These are phyloP conservation scores for Cephalotrichum gorgonifer DNA, from an alignment of 2,329 filamentous ascomycete species.

Conservation along the genomic window DNA sequence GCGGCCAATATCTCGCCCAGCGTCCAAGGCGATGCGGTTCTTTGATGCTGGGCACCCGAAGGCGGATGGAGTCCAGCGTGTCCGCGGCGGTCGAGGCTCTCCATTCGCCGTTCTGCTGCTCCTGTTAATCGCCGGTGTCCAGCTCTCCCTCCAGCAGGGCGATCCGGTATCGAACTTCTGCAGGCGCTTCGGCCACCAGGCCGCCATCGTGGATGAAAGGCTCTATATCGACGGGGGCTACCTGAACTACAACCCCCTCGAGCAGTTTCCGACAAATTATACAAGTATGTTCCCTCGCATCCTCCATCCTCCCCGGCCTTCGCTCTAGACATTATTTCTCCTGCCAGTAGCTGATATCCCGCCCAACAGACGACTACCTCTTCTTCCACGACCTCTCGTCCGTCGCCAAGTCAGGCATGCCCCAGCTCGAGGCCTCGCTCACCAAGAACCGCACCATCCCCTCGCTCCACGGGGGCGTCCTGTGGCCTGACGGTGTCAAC, in stretches of 20 bases:
- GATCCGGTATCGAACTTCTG: slow-evolving; percentile 45
- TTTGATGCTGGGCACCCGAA: not conserved
- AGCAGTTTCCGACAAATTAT: slow-evolving; percentile 37
- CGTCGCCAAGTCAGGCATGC: slow-evolving; percentile 32
- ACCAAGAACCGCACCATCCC: slow-evolving; percentile 50
- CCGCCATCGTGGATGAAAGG: slow-evolving; percentile 45
- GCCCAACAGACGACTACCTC: slow-evolving; percentile 20
- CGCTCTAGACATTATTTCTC: too few species aligned
- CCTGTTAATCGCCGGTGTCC: not conserved
- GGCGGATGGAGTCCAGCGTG: not conserved
- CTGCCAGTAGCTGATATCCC: not conserved
- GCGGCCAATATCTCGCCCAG: not conserved
- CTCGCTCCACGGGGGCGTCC: slow-evolving; percentile 27
- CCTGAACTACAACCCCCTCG: slow-evolving; percentile 41
- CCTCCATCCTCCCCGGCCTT: not conserved
- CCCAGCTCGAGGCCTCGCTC: slow-evolving; percentile 44
- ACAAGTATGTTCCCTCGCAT: slow-evolving; percentile 34
- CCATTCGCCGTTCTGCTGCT: not conserved
- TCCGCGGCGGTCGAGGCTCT: not conserved
- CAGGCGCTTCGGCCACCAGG: slow-evolving; percentile 47
- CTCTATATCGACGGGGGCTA: slow-evolving; percentile 55
- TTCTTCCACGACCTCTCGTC: slow-evolving; percentile 46
- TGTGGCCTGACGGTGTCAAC: slow-evolving; percentile 54
- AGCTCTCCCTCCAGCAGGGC: slow-evolving; percentile 20
- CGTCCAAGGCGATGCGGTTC: not conserved